These are phyloP conservation scores for Zymoseptoria crescenta DNA, from an alignment of 2,329 filamentous ascomycete species.

Conservation along the genomic window DNA sequence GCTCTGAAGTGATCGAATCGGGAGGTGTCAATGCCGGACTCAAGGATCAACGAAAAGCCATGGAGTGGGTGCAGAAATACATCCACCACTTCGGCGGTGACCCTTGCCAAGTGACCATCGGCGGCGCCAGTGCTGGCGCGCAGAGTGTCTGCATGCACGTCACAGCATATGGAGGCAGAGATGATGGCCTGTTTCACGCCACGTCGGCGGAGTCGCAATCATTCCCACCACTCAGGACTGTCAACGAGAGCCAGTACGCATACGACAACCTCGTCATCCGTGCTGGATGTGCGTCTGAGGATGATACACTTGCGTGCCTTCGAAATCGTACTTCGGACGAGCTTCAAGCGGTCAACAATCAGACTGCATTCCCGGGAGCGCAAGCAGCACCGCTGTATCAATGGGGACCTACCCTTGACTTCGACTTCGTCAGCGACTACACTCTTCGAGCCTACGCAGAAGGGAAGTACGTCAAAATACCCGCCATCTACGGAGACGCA, in stretches of 20 bases:
- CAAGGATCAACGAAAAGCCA: constrained; percentile 59
- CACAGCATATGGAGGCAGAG: constrained; percentile 43
- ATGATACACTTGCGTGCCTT: constrained; percentile 43
- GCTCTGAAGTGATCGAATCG: constrained; percentile 43
- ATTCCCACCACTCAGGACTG: constrained; percentile 43
- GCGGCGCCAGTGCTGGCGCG: constrained; percentile 61
- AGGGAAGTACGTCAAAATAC: constrained; percentile 45
- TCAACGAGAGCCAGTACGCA: constrained; percentile 43
- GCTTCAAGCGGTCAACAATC: constrained; percentile 41
- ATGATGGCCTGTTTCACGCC: constrained; percentile 46
- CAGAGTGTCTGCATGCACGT: constrained; percentile 59
- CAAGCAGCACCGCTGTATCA: constrained; percentile 40
- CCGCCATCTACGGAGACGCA: constrained; percentile 48
- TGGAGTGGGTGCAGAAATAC: constrained; percentile 62
- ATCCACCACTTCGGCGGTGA: constrained; percentile 63
- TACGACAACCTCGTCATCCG: constrained; percentile 45
- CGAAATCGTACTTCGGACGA: constrained; percentile 37
- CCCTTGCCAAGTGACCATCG: constrained; percentile 58
- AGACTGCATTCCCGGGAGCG: constrained; percentile 40
- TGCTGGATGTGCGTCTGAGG: constrained; percentile 37
- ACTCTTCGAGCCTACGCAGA: constrained; percentile 42
- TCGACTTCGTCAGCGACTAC: constrained; percentile 44
- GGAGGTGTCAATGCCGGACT: constrained; percentile 61
- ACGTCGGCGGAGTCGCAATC: constrained; percentile 48
- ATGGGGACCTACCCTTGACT: constrained; percentile 47